phyloP scores from a whole-genome alignment of 1,139 yeast species.

The Hyphopichia khmerensis region DNA sequence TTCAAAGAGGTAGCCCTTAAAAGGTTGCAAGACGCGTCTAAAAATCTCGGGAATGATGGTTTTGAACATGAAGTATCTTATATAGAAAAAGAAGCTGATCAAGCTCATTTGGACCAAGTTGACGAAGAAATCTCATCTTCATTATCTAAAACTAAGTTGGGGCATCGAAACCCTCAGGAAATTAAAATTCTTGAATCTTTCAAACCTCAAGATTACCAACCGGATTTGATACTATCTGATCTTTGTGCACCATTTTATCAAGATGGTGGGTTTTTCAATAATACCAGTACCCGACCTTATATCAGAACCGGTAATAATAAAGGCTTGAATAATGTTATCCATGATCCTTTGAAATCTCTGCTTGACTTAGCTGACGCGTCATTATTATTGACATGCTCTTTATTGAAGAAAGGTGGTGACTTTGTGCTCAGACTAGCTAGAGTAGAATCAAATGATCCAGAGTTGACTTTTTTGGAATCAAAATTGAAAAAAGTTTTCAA shows the following conservation, averaged over 20 bases:
- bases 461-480: constrained; percentile 56
- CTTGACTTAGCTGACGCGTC: constrained; percentile 90
- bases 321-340: constrained; percentile 25
- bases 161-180: not conserved
- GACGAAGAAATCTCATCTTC: not conserved
- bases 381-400: constrained; percentile 66
- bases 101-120: constrained; percentile 9
- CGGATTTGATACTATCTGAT: constrained; percentile 77
- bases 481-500: constrained; percentile 61
- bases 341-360: constrained; percentile 26
- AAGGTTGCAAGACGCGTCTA: constrained; percentile 5
- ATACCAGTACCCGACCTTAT: constrained; percentile 77
- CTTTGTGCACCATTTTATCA: constrained; percentile 78
- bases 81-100: constrained; percentile 27
- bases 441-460: constrained; percentile 51
- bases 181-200: constrained; percentile 1
- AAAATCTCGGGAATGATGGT: constrained; percentile 6
- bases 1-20: constrained; percentile 44
- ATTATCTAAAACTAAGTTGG: constrained; percentile 4
- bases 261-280: constrained; percentile 60
- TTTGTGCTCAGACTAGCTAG: constrained; percentile 72
- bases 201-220: constrained; percentile 20
- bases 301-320: constrained; percentile 26
- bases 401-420: constrained; percentile 66
- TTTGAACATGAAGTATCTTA: constrained; percentile 19